Evolutionary conservation across 176 grass and related monocot species (phyloP).

Genomic region (Phoenix roebelenii): DNA sequence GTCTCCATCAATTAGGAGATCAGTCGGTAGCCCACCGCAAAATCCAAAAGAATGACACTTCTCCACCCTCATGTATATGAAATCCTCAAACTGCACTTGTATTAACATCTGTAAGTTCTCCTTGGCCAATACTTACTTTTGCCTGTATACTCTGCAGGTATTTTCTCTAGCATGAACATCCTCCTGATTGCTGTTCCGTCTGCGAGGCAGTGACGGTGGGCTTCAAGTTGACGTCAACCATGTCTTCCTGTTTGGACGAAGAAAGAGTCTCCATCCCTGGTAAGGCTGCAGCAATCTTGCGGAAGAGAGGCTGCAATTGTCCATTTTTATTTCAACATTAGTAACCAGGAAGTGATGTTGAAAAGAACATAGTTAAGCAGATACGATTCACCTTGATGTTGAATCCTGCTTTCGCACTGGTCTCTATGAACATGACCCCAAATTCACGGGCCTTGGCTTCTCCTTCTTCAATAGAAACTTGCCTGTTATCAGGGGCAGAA

Average conservation of each 20-base stretch:
- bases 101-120: too few relatives aligned
- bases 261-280: slow-evolving; percentile 56
- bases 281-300: slow-evolving; percentile 59
- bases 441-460: slow-evolving; percentile 61
- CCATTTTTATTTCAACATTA: too few relatives aligned
- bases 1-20: too few relatives aligned
- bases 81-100: too few relatives aligned
- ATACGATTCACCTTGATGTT: slow-evolving; percentile 56
- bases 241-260: slow-evolving; percentile 54
- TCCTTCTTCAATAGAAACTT: slow-evolving; percentile 64
- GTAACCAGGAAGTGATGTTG: too few relatives aligned
- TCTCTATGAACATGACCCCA: slow-evolving; percentile 66
- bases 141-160: too few relatives aligned
- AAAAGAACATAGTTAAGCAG: too few relatives aligned
- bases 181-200: slow-evolving; percentile 35
- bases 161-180: slow-evolving; percentile 42
- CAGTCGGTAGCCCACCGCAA: too few relatives aligned
- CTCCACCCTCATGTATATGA: too few relatives aligned
- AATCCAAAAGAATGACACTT: too few relatives aligned
- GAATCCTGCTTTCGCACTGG: slow-evolving; percentile 74
- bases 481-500: slow-evolving; percentile 22
- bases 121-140: too few relatives aligned
- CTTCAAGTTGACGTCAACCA: slow-evolving; percentile 73
- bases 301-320: slow-evolving; percentile 50
- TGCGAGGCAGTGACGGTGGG: slow-evolving; percentile 20